phyloP scores from a whole-genome alignment of 2,329 filamentous ascomycete species.

The Rhytidhysteron rufulum region DNA sequence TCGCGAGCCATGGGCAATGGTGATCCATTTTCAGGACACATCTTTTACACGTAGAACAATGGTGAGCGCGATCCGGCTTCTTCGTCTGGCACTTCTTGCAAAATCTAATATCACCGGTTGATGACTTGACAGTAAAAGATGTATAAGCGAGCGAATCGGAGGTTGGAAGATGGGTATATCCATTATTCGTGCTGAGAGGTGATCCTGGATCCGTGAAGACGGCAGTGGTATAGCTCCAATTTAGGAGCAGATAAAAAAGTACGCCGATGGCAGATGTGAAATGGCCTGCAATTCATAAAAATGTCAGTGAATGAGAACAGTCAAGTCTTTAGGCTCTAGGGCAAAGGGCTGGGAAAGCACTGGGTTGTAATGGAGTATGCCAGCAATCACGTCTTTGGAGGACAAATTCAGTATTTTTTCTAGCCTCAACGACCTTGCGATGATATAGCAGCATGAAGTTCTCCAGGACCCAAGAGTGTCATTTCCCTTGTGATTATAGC shows the following conservation, averaged over 20 bases:
- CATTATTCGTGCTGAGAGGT: slow-evolving; percentile 47
- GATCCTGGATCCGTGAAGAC: slow-evolving; percentile 89
- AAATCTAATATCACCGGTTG: slow-evolving; percentile 76
- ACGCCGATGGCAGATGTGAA: slow-evolving; percentile 61
- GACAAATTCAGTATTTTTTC: no score
- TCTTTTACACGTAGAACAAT: slow-evolving; percentile 90
- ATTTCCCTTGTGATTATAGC: not conserved
- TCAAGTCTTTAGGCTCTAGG: no score
- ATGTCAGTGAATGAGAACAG: no score
- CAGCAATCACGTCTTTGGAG: no score
- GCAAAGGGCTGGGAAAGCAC: no score
- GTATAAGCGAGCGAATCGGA: slow-evolving; percentile 59
- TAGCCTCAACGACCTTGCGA: no score
- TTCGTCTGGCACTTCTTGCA: slow-evolving; percentile 96
- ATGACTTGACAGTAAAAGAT: slow-evolving; percentile 84
- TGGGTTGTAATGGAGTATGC: no score
- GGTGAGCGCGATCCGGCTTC: slow-evolving; percentile 93
- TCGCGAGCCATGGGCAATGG: slow-evolving; percentile 96
- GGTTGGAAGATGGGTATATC: slow-evolving; percentile 81
- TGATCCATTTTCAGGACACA: slow-evolving; percentile 99
- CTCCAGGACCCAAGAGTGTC: not conserved
- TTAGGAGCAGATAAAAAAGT: slow-evolving; percentile 71
- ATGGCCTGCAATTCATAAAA: slow-evolving; percentile 37
- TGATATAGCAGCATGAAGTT: no score
- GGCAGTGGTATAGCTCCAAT: slow-evolving; percentile 85